phyloP scores from a whole-genome alignment of 192 early-diverging fungal genomes.

The Spizellomyces sp. region DNA sequence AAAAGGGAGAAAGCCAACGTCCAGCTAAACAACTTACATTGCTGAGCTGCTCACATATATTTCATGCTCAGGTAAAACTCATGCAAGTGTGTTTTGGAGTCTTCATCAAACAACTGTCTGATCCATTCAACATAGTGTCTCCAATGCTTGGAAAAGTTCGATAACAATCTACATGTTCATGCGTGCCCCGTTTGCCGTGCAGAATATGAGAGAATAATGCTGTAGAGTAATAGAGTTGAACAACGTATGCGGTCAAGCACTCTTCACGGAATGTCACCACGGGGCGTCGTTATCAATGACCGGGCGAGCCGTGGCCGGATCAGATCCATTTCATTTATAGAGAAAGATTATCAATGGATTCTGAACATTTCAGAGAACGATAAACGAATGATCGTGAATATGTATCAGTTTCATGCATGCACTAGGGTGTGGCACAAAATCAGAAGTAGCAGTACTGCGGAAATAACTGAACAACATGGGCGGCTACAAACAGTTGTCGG shows the following conservation, averaged over 20 bases:
- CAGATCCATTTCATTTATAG: no score
- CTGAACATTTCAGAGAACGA: no score
- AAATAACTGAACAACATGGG: no score
- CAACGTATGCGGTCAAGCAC: background rate
- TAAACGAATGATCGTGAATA: no score
- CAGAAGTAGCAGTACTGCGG: no score
- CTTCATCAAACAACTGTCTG: background rate
- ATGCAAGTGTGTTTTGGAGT: background rate
- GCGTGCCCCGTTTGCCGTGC: constrained; percentile 25
- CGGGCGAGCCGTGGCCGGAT: no score
- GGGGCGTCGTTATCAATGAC: no score
- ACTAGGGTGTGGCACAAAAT: no score
- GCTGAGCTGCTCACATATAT: constrained; percentile 27
- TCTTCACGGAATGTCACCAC: no score
- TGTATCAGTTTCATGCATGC: no score
- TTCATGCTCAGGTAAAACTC: constrained; percentile 7
- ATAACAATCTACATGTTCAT: background rate
- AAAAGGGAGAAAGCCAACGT: background rate
- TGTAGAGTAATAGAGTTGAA: background rate
- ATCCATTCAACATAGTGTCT: constrained; percentile 8
- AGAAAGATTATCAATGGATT: no score
- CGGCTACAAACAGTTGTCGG: no score
- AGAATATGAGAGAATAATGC: constrained; percentile 11
- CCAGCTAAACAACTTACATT: constrained; percentile 10
- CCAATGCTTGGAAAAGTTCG: constrained; percentile 16